Conservation (phyloP, 768 basidiomycete genomes). For the Podaxis mareebaensis region DNA sequence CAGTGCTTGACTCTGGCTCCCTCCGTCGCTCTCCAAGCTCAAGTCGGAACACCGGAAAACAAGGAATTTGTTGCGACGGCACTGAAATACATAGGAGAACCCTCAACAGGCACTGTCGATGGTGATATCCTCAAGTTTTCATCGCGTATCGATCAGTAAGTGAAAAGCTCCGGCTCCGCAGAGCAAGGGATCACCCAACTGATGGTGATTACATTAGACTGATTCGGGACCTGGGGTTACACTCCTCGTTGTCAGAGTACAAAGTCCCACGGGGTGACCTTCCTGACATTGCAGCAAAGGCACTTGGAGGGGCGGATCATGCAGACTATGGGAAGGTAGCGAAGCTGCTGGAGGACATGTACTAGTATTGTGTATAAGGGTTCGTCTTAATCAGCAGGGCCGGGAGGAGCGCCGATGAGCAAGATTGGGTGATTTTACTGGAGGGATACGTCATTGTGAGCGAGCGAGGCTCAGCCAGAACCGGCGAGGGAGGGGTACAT, state of each 20-base stretch:
- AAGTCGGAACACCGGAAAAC: constrained; percentile 57
- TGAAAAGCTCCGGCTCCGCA: constrained; percentile 8
- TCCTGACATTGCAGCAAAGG: constrained; percentile 49
- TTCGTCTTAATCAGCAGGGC: not conserved
- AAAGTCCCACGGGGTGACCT: constrained; percentile 62
- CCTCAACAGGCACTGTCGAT: constrained; percentile 63
- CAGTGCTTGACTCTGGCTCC: constrained; percentile 75
- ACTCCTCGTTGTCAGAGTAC: constrained; percentile 58
- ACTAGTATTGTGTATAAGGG: constrained; percentile 23
- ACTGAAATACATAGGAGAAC: constrained; percentile 57
- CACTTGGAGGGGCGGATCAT: constrained; percentile 44
- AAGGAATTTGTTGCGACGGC: constrained; percentile 59
- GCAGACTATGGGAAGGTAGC: constrained; percentile 42
- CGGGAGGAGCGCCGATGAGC: constrained; percentile 9
- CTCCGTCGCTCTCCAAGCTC: constrained; percentile 59
- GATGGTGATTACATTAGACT: constrained; percentile 41
- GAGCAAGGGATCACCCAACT: not conserved
- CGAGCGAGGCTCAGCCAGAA: constrained; percentile 13
- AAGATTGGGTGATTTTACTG: not conserved
- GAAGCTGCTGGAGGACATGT: constrained; percentile 49
- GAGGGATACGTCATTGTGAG: constrained; percentile 9
- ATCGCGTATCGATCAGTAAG: constrained; percentile 54
- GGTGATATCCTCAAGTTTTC: constrained; percentile 62
- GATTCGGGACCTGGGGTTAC: constrained; percentile 57
- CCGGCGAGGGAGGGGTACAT: not conserved